These are phyloP conservation scores for Amanita brunnescens DNA, from an alignment of 768 basidiomycete species.

Conservation along the genomic window DNA sequence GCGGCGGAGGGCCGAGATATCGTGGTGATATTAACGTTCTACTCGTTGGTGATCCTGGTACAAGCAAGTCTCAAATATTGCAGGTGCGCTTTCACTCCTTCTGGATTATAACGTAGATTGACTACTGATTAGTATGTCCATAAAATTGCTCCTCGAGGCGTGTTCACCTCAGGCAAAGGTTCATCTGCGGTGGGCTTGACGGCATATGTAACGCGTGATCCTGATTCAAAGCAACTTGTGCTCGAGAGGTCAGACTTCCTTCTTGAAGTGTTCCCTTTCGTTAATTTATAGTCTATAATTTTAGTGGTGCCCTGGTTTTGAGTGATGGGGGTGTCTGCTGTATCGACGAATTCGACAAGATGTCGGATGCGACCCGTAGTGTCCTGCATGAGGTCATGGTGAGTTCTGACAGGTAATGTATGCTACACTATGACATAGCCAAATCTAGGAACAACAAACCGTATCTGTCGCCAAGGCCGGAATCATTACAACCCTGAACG, in stretches of 20 bases:
- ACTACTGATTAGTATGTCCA: slow-evolving; percentile 74
- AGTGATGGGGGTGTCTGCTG: slow-evolving; percentile 97
- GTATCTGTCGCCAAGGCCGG: slow-evolving; percentile 99
- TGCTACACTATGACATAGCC: neutral
- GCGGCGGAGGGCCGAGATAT: slow-evolving; percentile 92
- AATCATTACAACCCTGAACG: slow-evolving; percentile 97
- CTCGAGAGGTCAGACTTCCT: slow-evolving; percentile 67
- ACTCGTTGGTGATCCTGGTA: slow-evolving; percentile 96
- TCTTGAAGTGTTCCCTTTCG: neutral
- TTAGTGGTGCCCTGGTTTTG: slow-evolving; percentile 85
- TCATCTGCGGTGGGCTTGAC: slow-evolving; percentile 98
- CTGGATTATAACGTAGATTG: neutral
- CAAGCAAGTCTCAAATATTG: slow-evolving; percentile 91
- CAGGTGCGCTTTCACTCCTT: slow-evolving; percentile 41
- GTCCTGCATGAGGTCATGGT: slow-evolving; percentile 99
- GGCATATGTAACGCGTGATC: slow-evolving; percentile 96
- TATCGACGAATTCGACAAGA: slow-evolving; percentile 99
- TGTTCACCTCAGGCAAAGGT: slow-evolving; percentile 96
- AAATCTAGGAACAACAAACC: slow-evolving; percentile 90
- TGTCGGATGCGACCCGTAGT: slow-evolving; percentile 95
- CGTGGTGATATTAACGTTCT: slow-evolving; percentile 97
- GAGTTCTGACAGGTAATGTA: neutral
- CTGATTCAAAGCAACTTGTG: slow-evolving; percentile 96
- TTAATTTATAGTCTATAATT: slow-evolving; percentile 5
- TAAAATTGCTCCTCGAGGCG: slow-evolving; percentile 95